Evolutionary conservation across 345 rosid species (phyloP), one percentile per base, ranked within the genome.

Genomic region (Passiflora organensis): DNA sequence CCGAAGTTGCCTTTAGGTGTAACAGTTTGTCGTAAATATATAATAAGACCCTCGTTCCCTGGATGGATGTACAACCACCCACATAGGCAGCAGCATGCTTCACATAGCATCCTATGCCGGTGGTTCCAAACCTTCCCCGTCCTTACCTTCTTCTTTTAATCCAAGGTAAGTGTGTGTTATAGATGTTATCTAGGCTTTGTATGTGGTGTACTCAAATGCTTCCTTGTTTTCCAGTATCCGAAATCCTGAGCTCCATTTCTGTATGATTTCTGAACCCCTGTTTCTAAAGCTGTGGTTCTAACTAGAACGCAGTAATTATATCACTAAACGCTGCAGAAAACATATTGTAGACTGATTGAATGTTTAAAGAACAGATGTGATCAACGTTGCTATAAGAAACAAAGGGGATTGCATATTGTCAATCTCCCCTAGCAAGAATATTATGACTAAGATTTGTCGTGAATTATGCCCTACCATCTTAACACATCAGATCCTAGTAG

Each of bases 401-500:
- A n/a, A n/a, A n/a, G 34, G 8, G 34, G 34, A 8, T 28, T 28
- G 34, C 34, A 48, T n/a, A n/a, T 6, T 14, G 22, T 21, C 4
- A 24, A 48, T 14, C 51, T 13, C 51, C 24, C 32, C 51, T 6
- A 48, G 0, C 34, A 14, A 10, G 28, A 44, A 56, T 42, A 34
- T 32, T 19, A 55, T 37, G 16, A 20, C 20, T 36, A 64, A 48
- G 20, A 59, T 32, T 6, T 44, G 22, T 8, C n/a, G n/a, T n/a
- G n/a, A n/a, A n/a, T n/a, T n/a, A n/a, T n/a, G n/a, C n/a, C n/a
- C n/a, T n/a, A n/a, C n/a, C n/a, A n/a, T n/a, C n/a, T 25, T 14
- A 38, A 34, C 50, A 45, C 10, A 45, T 20, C 14, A 46, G 0
- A 13, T 15, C 53, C 65, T 57, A 81, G 59, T 66, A 80, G 69